Percentiles rank a stretch among this genome's conserved stretches.
These are phyloP conservation scores for Seminavis robusta DNA, from an alignment of 108 stramenopile genomes.

Conservation along the genomic window DNA sequence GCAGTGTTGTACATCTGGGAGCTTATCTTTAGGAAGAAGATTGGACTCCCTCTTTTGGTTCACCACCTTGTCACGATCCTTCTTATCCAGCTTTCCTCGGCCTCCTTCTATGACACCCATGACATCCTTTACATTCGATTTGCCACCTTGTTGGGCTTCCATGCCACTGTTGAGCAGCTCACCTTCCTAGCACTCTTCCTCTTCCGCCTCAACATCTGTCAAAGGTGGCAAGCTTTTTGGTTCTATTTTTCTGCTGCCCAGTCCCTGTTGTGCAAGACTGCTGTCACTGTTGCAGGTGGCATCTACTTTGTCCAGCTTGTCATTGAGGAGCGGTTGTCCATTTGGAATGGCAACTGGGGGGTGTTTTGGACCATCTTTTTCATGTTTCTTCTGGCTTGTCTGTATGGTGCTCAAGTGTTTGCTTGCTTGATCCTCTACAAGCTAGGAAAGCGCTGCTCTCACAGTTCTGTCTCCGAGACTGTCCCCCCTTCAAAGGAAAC, in stretches of 20 bases:
- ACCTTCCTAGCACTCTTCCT: constrained; percentile 5
- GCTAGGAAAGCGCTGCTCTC: neutral
- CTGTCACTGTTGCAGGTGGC: neutral
- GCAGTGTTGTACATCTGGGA: constrained; percentile 7
- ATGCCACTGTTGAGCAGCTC: constrained; percentile 8
- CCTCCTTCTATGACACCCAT: neutral
- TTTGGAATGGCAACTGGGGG: neutral
- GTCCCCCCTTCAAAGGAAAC: too few relatives aligned
- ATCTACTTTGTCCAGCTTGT: neutral
- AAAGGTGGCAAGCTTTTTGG: neutral
- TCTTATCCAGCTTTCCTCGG: neutral
- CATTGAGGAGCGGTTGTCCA: too few relatives aligned
- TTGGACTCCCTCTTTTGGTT: constrained; percentile 7
- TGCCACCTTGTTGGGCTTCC: constrained; percentile 1
- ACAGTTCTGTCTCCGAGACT: too few relatives aligned
- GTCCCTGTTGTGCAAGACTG: neutral
- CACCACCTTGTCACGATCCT: constrained; percentile 7
- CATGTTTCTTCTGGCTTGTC: neutral
- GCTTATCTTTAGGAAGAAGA: constrained; percentile 2
- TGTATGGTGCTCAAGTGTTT: constrained; percentile 1
- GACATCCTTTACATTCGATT: constrained; percentile 2
- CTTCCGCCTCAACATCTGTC: constrained; percentile 6
- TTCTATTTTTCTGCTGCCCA: constrained; percentile 4
- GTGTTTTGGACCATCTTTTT: constrained; percentile 4
- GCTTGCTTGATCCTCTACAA: neutral